Evolutionary conservation across 179 eudicot species (phyloP), one percentile per base, ranked within the genome.

Genomic region (Beta lomatogona): DNA sequence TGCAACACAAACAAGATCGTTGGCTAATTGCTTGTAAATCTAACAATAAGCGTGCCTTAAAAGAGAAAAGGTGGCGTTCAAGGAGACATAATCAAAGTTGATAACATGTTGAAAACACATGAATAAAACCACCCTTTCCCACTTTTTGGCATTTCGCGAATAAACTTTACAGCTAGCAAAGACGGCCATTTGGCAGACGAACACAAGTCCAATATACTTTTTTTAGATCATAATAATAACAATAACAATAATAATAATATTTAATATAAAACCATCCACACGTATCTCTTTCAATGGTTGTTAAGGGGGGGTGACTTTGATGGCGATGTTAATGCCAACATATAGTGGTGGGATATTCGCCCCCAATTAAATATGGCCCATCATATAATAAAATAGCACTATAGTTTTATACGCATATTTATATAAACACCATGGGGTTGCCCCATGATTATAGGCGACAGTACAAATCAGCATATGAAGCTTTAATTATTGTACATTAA

Each of bases 31-130:
- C 19, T 77, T 13, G 22, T 13, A 60, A 71, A 60, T 53, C 48
- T 53, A 18, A 64, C 45, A 77, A 18, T 53, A 77, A 22, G 83
- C 48, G 77, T 84, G 83, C 31, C 55, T 54, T 79, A 44, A 72
- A 83, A 75, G 80, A 76, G 77, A 76, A 76, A 83, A 75, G 75
- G 60, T 45, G 36, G 60, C 46, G 58, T 31, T 64, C 48, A 18
- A 81, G 52, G 82, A 77, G 83, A 84, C 87, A 74, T 31, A 81
- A 81, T 84, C 77, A 84, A 73, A 67, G 71, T 81, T 52, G 74
- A 48, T 76, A 64, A 80, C 81, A 80, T 69, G 80, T 18, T 53
- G 9, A 36, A 16, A 75, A 60, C 54, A 61, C 77, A 81, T 77
- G 78, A 72, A 72, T 60, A 66, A 66, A 45, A 66, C 84, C 79